Evolutionary conservation across 805 yeast species (phyloP).

Genomic region (Cyberlindnera subsufficiens): DNA sequence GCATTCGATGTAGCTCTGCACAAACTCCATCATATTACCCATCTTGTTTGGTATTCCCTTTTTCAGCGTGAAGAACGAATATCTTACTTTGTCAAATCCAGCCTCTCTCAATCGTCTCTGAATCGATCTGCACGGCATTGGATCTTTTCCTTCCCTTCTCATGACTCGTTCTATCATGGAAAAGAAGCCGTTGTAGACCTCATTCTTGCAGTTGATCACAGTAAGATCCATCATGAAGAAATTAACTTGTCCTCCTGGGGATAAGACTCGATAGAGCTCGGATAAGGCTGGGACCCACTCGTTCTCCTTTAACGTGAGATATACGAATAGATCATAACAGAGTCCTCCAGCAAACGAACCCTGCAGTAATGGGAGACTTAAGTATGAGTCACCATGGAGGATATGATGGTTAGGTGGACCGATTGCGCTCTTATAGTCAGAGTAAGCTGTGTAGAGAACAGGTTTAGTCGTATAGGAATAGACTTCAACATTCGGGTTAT

Average conservation of each 20-base stretch:
- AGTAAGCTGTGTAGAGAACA: slow-evolving; percentile 8
- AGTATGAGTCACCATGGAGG: slow-evolving; percentile 14
- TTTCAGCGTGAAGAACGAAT: slow-evolving; percentile 16
- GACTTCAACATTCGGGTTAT: slow-evolving; percentile 16
- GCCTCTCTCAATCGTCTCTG: slow-evolving; percentile 15
- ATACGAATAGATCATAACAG: slow-evolving; percentile 17
- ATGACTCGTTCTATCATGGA: slow-evolving; percentile 8
- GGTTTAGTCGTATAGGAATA: slow-evolving; percentile 16
- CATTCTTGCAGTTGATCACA: slow-evolving; percentile 15
- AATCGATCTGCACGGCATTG: slow-evolving; percentile 20
- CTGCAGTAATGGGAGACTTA: slow-evolving; percentile 16
- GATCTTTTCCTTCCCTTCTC: slow-evolving; percentile 17
- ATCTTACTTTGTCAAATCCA: slow-evolving; percentile 17
- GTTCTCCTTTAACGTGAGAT: slow-evolving; percentile 7
- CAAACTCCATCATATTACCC: slow-evolving; percentile 21
- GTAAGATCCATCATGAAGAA: slow-evolving; percentile 19
- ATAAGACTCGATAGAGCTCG: slow-evolving; percentile 16
- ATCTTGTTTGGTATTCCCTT: slow-evolving; percentile 18
- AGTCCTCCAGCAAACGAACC: slow-evolving; percentile 15
- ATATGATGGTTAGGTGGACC: slow-evolving; percentile 22
- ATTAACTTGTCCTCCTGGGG: slow-evolving; percentile 14
- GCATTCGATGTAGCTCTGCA: slow-evolving; percentile 17
- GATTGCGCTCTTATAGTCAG: slow-evolving; percentile 8
- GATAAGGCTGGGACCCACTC: slow-evolving; percentile 20
- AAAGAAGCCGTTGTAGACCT: slow-evolving; percentile 10